Conservation (phyloP, 805 yeast genomes). For the Starmerella stigmatis region DNA sequence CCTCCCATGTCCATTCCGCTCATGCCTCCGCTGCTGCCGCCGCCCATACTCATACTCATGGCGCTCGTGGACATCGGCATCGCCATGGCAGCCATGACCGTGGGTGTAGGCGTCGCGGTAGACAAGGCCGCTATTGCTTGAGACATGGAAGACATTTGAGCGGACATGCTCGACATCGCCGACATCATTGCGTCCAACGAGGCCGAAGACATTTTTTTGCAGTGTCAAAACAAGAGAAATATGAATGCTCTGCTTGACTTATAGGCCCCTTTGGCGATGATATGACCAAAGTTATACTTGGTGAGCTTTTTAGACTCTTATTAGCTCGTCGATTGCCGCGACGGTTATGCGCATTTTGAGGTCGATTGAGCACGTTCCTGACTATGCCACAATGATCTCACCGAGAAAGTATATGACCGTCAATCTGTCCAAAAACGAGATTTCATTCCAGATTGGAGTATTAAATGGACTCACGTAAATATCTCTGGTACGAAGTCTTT, state of each 20-base stretch:
- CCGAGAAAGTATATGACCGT: too few relatives aligned
- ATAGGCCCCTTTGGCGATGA: too few relatives aligned
- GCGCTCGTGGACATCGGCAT: conserved; percentile 8
- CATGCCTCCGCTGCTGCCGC: conserved; percentile 12
- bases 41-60: conserved; percentile 1
- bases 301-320: background rate
- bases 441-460: too few relatives aligned
- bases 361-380: background rate
- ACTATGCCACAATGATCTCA: too few relatives aligned
- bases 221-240: too few relatives aligned
- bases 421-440: too few relatives aligned
- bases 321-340: background rate
- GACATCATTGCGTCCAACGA: conserved; percentile 13
- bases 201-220: background rate
- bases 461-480: too few relatives aligned
- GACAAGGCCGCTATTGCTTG: conserved; percentile 12
- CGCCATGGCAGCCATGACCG: conserved; percentile 8
- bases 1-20: conserved; percentile 11
- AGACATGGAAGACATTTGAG: conserved; percentile 18
- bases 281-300: background rate
- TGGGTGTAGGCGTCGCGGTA: conserved; percentile 3
- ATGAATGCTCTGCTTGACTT: too few relatives aligned
- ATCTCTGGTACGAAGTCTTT: too few relatives aligned
- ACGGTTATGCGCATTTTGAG: background rate
- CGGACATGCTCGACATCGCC: conserved; percentile 21